Evolutionary conservation across 2,329 filamentous ascomycete species (phyloP), one percentile per base, ranked within the genome.

Genomic region (Beauveria brongniartii): DNA sequence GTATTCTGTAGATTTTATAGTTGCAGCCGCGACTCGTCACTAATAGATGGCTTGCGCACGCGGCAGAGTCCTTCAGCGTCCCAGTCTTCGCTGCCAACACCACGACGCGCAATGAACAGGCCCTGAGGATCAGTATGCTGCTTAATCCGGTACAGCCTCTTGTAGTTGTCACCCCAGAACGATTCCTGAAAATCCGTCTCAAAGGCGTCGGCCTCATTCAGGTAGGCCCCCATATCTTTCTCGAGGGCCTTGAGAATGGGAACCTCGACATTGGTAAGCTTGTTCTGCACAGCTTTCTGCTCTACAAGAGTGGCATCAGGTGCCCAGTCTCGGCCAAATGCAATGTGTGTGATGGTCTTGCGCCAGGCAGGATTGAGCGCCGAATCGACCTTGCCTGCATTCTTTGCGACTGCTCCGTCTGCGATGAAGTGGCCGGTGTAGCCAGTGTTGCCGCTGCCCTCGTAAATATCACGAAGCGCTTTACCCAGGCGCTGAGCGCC

Each of bases 281-380:
- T 69, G 30, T 67, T 64, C 59, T 65, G 64, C 34, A 69, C 57
- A 5, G 64, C 65, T 14, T 60, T 40, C 47, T 71, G 66, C 53
- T 70, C 65, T 5, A 65, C 67, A 20, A 70, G 58, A 7, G 68
- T 68, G 10, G 71, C 60, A 59, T 61, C 64, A 52, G 58, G 40
- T 55, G 57, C 24, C 72, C 73, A 72, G 16, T 43, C 56, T 4
- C 67, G 59, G 8, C 65, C 59, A 37, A 71, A 67, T 16, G 69
- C 65, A 47, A 75, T 62, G 56, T 75, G 74, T n/a, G 69, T 66
- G n/a, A 72, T 62, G 10, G 75, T 69, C 24, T 72, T 70, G 30
- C 76, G 69, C 73, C 76, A 79, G 1, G 74, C 74, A 0, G 76
- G 75, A 62, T 76, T 76, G 5, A 75, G 64, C 1, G 75, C 73